Percentiles rank a stretch among this genome's conserved stretches.
Conservation (phyloP, 805 yeast species). For the Candida orba region DNA sequence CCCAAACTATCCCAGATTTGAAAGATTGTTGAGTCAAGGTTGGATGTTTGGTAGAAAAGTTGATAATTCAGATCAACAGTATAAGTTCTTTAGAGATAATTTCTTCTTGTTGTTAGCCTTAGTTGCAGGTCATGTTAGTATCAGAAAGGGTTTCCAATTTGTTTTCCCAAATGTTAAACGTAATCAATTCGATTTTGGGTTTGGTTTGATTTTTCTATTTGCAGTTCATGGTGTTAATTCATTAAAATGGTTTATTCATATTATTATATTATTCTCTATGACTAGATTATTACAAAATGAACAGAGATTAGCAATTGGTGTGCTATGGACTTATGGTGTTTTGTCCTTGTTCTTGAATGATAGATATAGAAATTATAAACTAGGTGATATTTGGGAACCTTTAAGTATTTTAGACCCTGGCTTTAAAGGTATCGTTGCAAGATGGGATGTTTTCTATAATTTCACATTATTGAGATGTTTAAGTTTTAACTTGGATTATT, state of each 20-base stretch:
- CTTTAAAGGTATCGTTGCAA: constrained; percentile 66
- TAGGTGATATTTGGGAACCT: constrained; percentile 33
- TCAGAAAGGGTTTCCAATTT: constrained; percentile 34
- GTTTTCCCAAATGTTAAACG: constrained; percentile 30
- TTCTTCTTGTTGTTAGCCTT: constrained; percentile 54
- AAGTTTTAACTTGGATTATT: constrained; percentile 74
- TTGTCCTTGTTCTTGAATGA: constrained; percentile 74
- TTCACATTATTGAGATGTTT: constrained; percentile 80
- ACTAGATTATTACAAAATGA: constrained; percentile 31
- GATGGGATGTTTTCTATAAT: constrained; percentile 97
- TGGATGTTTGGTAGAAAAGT: constrained; percentile 89
- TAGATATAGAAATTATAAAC: constrained; percentile 45
- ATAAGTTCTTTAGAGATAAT: constrained; percentile 79
- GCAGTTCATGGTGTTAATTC: constrained; percentile 78
- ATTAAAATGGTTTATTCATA: constrained; percentile 52
- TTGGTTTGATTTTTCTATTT: constrained; percentile 61
- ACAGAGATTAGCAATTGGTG: constrained; percentile 31
- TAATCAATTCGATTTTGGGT: constrained; percentile 59
- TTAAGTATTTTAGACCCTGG: constrained; percentile 52
- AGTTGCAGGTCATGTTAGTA: constrained; percentile 42
- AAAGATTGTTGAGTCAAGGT: constrained; percentile 61
- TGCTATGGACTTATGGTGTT: constrained; percentile 78
- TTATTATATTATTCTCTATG: constrained; percentile 45
- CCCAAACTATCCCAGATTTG: constrained; percentile 61
- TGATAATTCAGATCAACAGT: constrained; percentile 89